Evolutionary conservation across 306 rosid species (phyloP), one percentile per base, ranked within the genome.

Genomic region (Malus sieversii): DNA sequence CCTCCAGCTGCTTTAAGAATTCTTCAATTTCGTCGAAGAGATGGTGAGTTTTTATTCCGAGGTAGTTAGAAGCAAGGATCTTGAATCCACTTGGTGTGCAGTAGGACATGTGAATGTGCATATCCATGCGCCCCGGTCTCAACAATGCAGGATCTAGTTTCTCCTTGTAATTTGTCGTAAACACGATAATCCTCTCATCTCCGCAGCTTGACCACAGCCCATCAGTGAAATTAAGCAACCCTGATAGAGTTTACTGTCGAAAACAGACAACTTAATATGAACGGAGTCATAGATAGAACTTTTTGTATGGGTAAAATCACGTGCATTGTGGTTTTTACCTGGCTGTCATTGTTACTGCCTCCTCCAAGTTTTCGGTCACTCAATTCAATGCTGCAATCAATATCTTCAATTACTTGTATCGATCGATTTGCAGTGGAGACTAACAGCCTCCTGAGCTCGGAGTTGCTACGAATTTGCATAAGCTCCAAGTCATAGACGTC

Each of bases 41-140:
- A 35, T 23, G 35, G 71, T 87, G 93, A 3, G 60, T n/a, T 53
- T 73, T 62, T 64, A 82, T 79, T 10, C 75, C 76, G 13, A 76
- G 66, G 60, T 75, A 84, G 72, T 84, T 81, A 13, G 68, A 75
- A 65, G 83, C 85, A 27, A 79, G 81, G 42, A 68, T 79, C 80
- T 77, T 18, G 66, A 87, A 90, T 42, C 77, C 87, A 48, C 78
- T 65, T 6, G 77, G 77, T 18, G 75, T 84, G 70, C 91, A 82
- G 18, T 79, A 79, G 15, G 86, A 82, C 82, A 82, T 73, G 78
- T 76, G 82, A 29, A 89, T 70, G 14, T 85, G 87, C 86, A 80
- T 76, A 70, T 87, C 94, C 91, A 85, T 89, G 8, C 86, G 60
- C 1, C 94, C 91, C 23, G 94, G 90, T 57, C 94, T 82, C 69